phyloP scores from a whole-genome alignment of 2,329 filamentous ascomycete species.

The Aspergillus fischeri region DNA sequence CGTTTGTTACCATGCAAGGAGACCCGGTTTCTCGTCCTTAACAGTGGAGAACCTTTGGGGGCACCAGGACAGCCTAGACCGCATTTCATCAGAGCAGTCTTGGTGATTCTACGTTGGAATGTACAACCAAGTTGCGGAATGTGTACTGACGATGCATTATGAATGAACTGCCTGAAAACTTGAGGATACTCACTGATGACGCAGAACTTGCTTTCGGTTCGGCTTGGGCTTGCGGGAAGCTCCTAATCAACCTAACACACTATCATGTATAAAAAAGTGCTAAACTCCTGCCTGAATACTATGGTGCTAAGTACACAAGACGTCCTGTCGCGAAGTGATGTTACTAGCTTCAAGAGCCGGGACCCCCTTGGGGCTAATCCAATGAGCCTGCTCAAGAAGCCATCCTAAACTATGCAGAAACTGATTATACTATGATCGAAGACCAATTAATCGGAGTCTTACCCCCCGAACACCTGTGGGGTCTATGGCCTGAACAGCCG shows the following conservation, averaged over 20 bases:
- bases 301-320: not conserved
- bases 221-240: not conserved
- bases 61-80: not conserved
- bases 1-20: not conserved
- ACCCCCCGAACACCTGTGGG: no score
- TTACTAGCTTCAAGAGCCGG: not conserved
- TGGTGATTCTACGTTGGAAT: not conserved
- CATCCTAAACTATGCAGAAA: not conserved
- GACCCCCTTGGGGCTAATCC: not conserved
- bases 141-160: not conserved
- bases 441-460: not conserved
- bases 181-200: not conserved
- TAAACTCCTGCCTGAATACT: not conserved
- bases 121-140: not conserved
- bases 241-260: not conserved
- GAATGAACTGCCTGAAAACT: not conserved
- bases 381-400: not conserved
- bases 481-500: no score
- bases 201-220: not conserved
- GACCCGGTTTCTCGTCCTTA: not conserved
- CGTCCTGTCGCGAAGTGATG: not conserved
- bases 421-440: not conserved
- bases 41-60: not conserved
- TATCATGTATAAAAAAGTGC: not conserved
- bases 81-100: not conserved